A percentile compares a stretch with the other conserved stretches of the same genome.
Conservation (phyloP, 768 basidiomycete species). For the Hygrophorus pudorinus region DNA sequence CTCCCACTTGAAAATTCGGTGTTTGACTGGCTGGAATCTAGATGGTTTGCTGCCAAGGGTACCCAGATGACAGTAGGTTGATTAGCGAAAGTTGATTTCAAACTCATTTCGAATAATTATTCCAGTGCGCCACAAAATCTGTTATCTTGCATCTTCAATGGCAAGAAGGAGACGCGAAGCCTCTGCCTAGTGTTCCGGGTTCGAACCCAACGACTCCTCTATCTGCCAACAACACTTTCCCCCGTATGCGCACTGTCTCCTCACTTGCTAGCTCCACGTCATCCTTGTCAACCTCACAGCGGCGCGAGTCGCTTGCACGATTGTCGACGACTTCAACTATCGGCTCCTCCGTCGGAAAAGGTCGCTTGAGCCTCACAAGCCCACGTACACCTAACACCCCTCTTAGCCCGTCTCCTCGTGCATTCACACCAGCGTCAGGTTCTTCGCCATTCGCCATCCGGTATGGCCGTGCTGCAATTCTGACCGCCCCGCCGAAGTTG, state of each 20-base stretch:
- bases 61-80: constrained; percentile 75
- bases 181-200: background rate
- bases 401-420: constrained; percentile 34
- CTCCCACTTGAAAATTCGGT: background rate
- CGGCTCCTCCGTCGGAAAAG: constrained; percentile 21
- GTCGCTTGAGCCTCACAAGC: constrained; percentile 29
- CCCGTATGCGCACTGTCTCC: constrained; percentile 38
- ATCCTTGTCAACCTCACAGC: constrained; percentile 33
- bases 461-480: constrained; percentile 63
- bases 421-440: constrained; percentile 32
- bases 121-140: constrained; percentile 80
- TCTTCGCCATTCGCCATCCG: constrained; percentile 45
- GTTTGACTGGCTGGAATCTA: constrained; percentile 15
- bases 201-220: background rate
- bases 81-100: background rate
- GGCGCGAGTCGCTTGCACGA: constrained; percentile 27
- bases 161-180: constrained; percentile 50
- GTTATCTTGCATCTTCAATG: constrained; percentile 80
- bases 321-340: constrained; percentile 13
- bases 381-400: constrained; percentile 37
- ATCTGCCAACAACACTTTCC: background rate
- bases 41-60: constrained; percentile 88
- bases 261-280: constrained; percentile 46
- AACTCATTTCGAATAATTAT: background rate
- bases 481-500: constrained; percentile 78